Evolutionary conservation across 169 alveolate species (phyloP).

Genomic region (Plasmodium fragile): DNA sequence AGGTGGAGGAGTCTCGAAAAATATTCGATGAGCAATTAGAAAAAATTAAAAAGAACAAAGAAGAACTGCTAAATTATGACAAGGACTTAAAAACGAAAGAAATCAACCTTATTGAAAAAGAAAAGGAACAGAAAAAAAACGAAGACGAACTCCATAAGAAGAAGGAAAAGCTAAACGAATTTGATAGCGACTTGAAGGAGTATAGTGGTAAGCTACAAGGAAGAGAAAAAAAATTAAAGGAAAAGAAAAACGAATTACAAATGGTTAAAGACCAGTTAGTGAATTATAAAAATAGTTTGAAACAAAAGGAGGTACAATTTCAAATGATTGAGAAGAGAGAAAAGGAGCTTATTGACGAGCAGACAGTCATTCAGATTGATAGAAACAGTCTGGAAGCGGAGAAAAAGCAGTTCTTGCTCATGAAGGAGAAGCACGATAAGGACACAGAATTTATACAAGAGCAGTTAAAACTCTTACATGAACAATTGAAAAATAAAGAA

Average conservation of each 20-base stretch:
- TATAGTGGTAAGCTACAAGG: constrained; percentile 62
- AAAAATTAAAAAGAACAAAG: constrained; percentile 68
- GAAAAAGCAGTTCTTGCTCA: constrained; percentile 60
- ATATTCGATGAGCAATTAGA: constrained; percentile 69
- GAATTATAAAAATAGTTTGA: constrained; percentile 67
- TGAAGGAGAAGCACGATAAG: constrained; percentile 70
- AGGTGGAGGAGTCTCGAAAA: constrained; percentile 70
- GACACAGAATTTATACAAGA: constrained; percentile 74
- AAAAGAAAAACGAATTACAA: constrained; percentile 65
- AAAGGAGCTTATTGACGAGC: constrained; percentile 70
- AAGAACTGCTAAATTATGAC: constrained; percentile 56
- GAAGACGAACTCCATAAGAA: constrained; percentile 68
- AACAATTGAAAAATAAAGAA: constrained; percentile 66
- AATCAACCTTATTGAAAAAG: constrained; percentile 58
- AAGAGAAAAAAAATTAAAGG: constrained; percentile 70
- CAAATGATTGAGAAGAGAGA: constrained; percentile 64
- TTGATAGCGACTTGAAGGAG: constrained; percentile 39
- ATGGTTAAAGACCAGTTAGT: constrained; percentile 65
- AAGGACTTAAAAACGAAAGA: constrained; percentile 55
- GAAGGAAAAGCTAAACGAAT: constrained; percentile 31
- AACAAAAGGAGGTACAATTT: constrained; percentile 60
- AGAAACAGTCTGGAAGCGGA: constrained; percentile 70
- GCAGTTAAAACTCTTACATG: constrained; percentile 68
- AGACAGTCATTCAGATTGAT: constrained; percentile 63
- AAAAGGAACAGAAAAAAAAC: constrained; percentile 33